These are phyloP conservation scores for Rhizopogon salebrosus DNA, from an alignment of 768 basidiomycete genomes.

Conservation along the genomic window DNA sequence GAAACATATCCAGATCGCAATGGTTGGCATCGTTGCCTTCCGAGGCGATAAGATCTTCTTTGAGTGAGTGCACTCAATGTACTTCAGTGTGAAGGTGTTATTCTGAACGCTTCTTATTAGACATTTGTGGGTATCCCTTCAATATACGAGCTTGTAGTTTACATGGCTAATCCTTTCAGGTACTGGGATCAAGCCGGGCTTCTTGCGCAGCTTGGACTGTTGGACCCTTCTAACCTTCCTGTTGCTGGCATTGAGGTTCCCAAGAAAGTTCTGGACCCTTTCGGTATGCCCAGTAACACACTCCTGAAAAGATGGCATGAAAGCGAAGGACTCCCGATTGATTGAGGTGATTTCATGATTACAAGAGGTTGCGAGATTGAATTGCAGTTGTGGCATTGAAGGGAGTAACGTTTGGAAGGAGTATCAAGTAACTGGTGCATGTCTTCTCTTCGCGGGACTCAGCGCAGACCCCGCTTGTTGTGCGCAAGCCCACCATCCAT, in stretches of 20 bases:
- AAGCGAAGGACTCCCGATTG: constrained; percentile 30
- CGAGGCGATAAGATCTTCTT: constrained; percentile 46
- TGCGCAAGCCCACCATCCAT: too few species aligned
- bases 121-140: constrained; percentile 21
- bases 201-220: constrained; percentile 38
- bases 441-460: too few species aligned
- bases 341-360: constrained; percentile 19
- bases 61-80: constrained; percentile 29
- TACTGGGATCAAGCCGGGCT: constrained; percentile 48
- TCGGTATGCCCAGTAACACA: constrained; percentile 34
- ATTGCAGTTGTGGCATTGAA: neutral
- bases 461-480: too few species aligned
- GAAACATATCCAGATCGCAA: constrained; percentile 34
- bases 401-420: too few species aligned
- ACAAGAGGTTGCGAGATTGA: constrained; percentile 13
- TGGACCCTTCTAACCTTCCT: constrained; percentile 27
- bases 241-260: constrained; percentile 36
- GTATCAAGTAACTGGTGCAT: too few species aligned
- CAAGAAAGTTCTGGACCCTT: constrained; percentile 37
- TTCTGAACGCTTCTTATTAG: constrained; percentile 5
- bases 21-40: constrained; percentile 41
- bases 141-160: neutral
- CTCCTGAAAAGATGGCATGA: constrained; percentile 32
- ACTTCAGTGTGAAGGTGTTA: neutral
- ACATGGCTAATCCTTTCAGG: constrained; percentile 14